These are phyloP conservation scores for Carpinus viminea DNA, from an alignment of 306 rosid species.

Conservation along the genomic window DNA sequence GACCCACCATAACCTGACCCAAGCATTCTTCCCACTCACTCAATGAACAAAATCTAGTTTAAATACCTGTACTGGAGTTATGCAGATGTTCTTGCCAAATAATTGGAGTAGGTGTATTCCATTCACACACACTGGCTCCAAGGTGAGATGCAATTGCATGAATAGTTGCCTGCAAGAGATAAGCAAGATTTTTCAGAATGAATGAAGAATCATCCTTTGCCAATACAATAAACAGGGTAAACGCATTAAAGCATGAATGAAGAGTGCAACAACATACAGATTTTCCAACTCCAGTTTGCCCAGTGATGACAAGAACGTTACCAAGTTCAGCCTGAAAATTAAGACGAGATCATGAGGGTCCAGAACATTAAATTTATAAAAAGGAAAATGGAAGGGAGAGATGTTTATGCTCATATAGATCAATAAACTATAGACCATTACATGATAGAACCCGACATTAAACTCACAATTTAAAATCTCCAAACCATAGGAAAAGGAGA, in stretches of 20 bases:
- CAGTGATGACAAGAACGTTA: conserved; percentile 68
- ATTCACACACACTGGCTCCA: conserved; percentile 70
- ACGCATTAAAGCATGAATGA: conserved; percentile 29
- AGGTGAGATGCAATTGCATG: conserved; percentile 74
- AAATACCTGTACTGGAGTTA: conserved; percentile 69
- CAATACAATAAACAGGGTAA: conserved; percentile 14
- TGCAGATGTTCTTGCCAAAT: conserved; percentile 89
- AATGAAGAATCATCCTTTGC: background rate
- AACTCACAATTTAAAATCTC: background rate
- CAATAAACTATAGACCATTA: conserved; percentile 8
- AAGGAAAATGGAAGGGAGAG: conserved; percentile 14
- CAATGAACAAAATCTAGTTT: conserved; percentile 8
- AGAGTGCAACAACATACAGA: conserved; percentile 56
- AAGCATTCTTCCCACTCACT: background rate
- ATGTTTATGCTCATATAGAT: conserved; percentile 11
- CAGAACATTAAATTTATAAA: background rate
- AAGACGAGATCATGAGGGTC: conserved; percentile 1
- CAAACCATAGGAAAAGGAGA: conserved; percentile 8
- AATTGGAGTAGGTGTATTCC: conserved; percentile 92
- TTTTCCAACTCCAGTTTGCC: conserved; percentile 94
- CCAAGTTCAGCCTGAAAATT: conserved; percentile 46
- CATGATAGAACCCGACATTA: background rate
- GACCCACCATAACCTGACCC: background rate
- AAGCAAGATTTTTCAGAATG: conserved; percentile 5
- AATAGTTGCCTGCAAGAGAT: conserved; percentile 61